phyloP scores from a whole-genome alignment of 129 eudicot species.

The Deinandra increscens region DNA sequence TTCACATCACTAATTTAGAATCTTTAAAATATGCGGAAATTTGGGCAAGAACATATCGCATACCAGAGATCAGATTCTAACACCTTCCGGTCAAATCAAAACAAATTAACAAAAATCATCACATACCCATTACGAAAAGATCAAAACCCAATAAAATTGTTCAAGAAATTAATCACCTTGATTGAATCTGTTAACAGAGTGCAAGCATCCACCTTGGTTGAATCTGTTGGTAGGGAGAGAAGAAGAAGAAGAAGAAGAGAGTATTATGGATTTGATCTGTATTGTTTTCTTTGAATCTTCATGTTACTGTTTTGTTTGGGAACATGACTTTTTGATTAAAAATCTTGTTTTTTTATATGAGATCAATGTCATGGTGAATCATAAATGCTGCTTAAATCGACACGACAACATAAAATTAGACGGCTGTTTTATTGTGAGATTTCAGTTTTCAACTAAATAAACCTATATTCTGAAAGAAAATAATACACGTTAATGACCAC shows the following conservation, averaged over 20 bases:
- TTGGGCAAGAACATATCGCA: conserved; percentile 13
- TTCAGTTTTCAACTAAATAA: too few relatives aligned
- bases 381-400: conserved; percentile 29
- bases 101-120: conserved; percentile 21
- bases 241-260: conserved; percentile 18
- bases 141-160: conserved; percentile 18
- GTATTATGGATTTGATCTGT: conserved; percentile 25
- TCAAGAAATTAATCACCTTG: conserved; percentile 31
- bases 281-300: conserved; percentile 27
- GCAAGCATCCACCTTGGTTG: conserved; percentile 22
- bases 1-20: conserved; percentile 13
- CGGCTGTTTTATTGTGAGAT: conserved; percentile 33
- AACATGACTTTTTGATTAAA: conserved; percentile 9
- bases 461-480: too few relatives aligned
- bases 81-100: not conserved
- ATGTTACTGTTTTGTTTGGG: conserved; percentile 30
- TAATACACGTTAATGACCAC: too few relatives aligned
- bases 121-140: conserved; percentile 19
- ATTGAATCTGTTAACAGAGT: conserved; percentile 26
- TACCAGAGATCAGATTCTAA: conserved; percentile 11
- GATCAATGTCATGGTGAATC: conserved; percentile 5
- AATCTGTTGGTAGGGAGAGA: conserved; percentile 12
- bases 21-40: conserved; percentile 2
- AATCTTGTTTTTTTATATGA: conserved; percentile 5
- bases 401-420: conserved; percentile 31